Conservation (phyloP, 805 yeast genomes). For the Ogataea kodamae region DNA sequence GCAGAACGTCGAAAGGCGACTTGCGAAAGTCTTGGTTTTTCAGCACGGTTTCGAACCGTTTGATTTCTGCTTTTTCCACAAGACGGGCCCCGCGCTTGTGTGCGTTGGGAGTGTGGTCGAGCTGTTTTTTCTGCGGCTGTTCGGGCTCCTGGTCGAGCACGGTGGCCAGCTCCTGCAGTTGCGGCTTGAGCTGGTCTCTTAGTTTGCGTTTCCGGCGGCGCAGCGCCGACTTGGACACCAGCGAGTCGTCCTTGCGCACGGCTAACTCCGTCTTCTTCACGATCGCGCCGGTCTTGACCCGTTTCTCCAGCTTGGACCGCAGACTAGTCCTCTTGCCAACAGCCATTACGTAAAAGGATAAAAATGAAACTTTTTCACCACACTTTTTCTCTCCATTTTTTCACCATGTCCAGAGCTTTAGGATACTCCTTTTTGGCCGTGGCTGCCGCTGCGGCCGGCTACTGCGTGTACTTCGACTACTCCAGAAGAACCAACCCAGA, state of each 20-base stretch:
- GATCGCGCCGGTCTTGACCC: conserved; percentile 12
- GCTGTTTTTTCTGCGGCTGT: conserved; percentile 33
- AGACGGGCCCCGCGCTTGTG: conserved; percentile 43
- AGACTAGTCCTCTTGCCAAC: conserved; percentile 46
- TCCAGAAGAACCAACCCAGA: conserved; percentile 77
- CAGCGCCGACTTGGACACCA: conserved; percentile 61
- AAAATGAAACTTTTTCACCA: no score
- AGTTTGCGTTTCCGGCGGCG: conserved; percentile 62
- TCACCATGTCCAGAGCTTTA: conserved; percentile 29
- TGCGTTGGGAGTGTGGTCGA: conserved; percentile 36
- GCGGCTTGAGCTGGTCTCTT: conserved; percentile 62
- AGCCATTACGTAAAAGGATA: conserved; percentile 33
- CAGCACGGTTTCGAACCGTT: conserved; percentile 56
- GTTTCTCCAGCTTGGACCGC: conserved; percentile 39
- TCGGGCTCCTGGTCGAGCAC: conserved; percentile 35
- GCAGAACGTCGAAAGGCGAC: conserved; percentile 64
- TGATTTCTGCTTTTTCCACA: conserved; percentile 55
- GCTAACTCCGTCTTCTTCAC: not conserved
- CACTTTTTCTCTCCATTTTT: conserved; percentile 4
- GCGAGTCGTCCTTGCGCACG: conserved; percentile 33
- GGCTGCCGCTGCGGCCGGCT: conserved; percentile 60
- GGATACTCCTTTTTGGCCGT: conserved; percentile 38
- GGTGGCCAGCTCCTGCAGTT: conserved; percentile 58
- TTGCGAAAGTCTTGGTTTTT: conserved; percentile 51
- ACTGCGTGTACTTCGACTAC: conserved; percentile 89